Conservation (phyloP, 1,284 basidiomycete genomes). For the Nidula niveotomentosa region DNA sequence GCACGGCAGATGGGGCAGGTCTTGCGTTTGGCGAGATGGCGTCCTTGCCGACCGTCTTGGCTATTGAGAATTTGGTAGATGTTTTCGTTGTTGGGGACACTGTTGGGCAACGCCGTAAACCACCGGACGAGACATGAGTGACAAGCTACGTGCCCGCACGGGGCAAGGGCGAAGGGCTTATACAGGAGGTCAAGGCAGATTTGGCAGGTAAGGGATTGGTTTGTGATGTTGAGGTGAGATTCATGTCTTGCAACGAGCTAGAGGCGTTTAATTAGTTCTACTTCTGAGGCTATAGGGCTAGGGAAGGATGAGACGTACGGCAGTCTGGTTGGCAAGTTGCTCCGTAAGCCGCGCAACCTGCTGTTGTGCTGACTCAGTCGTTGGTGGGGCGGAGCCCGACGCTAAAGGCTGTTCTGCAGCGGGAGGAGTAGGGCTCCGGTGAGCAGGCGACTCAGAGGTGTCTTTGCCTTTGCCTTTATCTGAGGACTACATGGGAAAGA, state of each 20-base stretch:
- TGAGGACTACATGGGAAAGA: constrained; percentile 14
- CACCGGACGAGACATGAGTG: constrained; percentile 70
- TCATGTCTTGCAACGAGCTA: constrained; percentile 51
- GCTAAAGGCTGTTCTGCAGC: constrained; percentile 9
- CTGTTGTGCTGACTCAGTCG: constrained; percentile 20
- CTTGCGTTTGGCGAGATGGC: constrained; percentile 45
- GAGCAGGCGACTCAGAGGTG: constrained; percentile 8
- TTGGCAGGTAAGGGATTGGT: constrained; percentile 69
- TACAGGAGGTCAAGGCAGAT: constrained; percentile 73
- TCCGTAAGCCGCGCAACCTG: constrained; percentile 38
- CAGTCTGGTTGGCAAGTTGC: constrained; percentile 38
- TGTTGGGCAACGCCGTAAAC: constrained; percentile 52
- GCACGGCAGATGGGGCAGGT: constrained; percentile 77
- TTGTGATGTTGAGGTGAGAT: constrained; percentile 44
- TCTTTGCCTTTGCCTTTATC: constrained; percentile 27
- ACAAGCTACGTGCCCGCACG: constrained; percentile 76
- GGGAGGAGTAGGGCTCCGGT: background rate
- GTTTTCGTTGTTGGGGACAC: constrained; percentile 5
- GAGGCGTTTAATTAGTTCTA: constrained; percentile 1
- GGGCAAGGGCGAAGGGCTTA: constrained; percentile 66
- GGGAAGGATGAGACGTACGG: constrained; percentile 26
- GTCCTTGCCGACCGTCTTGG: constrained; percentile 12
- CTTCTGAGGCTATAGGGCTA: background rate
- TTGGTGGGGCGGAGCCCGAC: constrained; percentile 7
- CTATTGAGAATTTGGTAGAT: constrained; percentile 14